Base-by-base conservation (phyloP, 345 rosid species). In the Boechera stricta region DNA sequence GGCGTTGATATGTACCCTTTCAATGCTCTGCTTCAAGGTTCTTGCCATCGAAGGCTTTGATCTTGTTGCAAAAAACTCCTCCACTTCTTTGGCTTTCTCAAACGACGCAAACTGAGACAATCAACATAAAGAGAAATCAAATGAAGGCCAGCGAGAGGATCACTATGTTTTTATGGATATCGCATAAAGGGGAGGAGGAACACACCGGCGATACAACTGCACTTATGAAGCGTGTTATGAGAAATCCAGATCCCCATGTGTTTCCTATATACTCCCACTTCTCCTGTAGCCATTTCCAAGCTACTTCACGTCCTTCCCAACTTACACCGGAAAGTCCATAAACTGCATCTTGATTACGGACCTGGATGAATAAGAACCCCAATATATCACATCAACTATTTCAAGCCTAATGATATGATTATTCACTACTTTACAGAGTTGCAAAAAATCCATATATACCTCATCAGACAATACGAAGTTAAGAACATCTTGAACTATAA, bases 21-120 rank as follows among this genome's bases (percentile, higher is more conserved):
- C 98, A 18, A 91, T 71, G 86, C 98, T 89, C 87, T 95, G 99
- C 89, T 87, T 95, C 91, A 92, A 82, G 44, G 98, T 95, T 80
- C 99, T 88, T 3, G 88, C 84, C 52, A 89, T 85, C 1, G 94
- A 72, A 32, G 94, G 84, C 77, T 72, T 86, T 0, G 84, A 28
- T 5, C 94, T 86, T 67, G 76, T 83, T 48, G 89, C 85, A 77
- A 89, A 95, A 89, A 83, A 92, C 81, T 95, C 94, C 80, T 88
- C 96, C 38, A 87, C 84, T 83, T 95, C 98, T 78, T 78, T 78
- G 7, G 85, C 91, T 81, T 84, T 91, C 82, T 95, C 97, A 72
- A 81, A 60, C 29, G 99, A 95, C 54, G 94, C 91, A 83, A 95
- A 91, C 99, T 95, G 89, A 21, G 13, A 51, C 32, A 31, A 67